Evolutionary conservation across 108 stramenopile genomes (phyloP).

Genomic region (Mediolabrus comicus): DNA sequence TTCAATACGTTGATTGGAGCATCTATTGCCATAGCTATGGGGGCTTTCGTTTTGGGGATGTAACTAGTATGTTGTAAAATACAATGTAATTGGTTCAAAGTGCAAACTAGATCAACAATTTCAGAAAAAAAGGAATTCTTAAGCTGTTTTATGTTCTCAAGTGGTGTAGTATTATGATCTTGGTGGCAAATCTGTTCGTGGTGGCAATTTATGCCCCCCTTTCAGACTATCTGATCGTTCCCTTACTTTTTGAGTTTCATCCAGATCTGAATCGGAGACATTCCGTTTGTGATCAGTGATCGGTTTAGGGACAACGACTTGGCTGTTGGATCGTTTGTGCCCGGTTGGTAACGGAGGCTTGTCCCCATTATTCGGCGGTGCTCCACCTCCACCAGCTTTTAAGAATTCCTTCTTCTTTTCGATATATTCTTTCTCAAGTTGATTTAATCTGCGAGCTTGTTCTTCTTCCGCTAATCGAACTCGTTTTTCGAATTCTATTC

Average conservation of each 20-base stretch:
- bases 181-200: neutral
- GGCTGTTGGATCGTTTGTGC: slow-evolving; percentile 40
- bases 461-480: slow-evolving; percentile 78
- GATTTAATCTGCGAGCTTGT: slow-evolving; percentile 72
- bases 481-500: slow-evolving; percentile 84
- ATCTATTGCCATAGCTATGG: slow-evolving; percentile 65
- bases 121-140: neutral
- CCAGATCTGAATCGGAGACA: neutral
- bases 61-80: neutral
- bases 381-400: slow-evolving; percentile 2
- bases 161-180: neutral
- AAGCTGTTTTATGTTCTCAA: neutral
- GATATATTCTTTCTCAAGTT: slow-evolving; percentile 63
- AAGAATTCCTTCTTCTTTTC: slow-evolving; percentile 39
- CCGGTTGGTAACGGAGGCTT: slow-evolving; percentile 33
- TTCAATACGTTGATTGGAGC: slow-evolving; percentile 93
- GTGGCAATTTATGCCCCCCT: neutral
- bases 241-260: neutral
- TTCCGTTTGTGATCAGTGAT: slow-evolving; percentile 26
- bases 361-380: neutral
- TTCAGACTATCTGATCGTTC: neutral
- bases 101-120: no score
- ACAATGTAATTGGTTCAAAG: no score
- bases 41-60: slow-evolving; percentile 20
- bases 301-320: neutral